A percentile compares a stretch with the other conserved stretches of the same genome.
Conservation (phyloP, 768 basidiomycete genomes). For the Serendipita indica region DNA sequence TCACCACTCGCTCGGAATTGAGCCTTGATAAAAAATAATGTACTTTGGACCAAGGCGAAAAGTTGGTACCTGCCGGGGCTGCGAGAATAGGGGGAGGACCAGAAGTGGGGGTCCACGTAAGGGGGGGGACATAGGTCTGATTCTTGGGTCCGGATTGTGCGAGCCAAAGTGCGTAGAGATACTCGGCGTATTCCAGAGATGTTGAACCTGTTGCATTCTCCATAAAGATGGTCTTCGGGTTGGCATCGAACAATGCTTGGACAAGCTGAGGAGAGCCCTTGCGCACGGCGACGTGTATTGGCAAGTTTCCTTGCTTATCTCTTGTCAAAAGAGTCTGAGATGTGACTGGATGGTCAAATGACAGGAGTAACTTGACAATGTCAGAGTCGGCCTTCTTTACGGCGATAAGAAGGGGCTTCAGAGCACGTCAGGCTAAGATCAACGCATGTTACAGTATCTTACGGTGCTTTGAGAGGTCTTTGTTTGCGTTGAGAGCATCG, state of each 20-base stretch:
- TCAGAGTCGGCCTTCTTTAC: slow-evolving; percentile 25
- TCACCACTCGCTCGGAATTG: no score
- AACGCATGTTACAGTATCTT: slow-evolving; percentile 1
- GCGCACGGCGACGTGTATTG: slow-evolving; percentile 35
- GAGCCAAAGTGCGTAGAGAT: not conserved
- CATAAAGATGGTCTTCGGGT: not conserved
- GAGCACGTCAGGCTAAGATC: not conserved
- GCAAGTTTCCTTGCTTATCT: slow-evolving; percentile 36
- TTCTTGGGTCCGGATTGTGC: not conserved
- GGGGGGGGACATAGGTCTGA: no score
- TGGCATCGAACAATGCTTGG: slow-evolving; percentile 23
- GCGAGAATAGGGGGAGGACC: no score
- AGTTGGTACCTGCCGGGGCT: no score
- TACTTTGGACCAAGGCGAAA: no score
- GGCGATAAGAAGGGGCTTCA: slow-evolving; percentile 41
- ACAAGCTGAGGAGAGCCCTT: slow-evolving; percentile 25
- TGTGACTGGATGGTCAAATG: slow-evolving; percentile 14
- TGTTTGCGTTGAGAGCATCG: slow-evolving; percentile 32
- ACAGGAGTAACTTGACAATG: slow-evolving; percentile 24
- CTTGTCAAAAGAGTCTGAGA: slow-evolving; percentile 24
- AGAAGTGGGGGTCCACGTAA: no score
- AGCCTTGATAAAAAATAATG: no score
- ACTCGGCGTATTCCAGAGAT: not conserved
- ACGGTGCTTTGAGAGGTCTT: slow-evolving; percentile 36
- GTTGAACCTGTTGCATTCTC: not conserved